Conservation (phyloP, 306 rosid species). For the Trifolium fragiferum region DNA sequence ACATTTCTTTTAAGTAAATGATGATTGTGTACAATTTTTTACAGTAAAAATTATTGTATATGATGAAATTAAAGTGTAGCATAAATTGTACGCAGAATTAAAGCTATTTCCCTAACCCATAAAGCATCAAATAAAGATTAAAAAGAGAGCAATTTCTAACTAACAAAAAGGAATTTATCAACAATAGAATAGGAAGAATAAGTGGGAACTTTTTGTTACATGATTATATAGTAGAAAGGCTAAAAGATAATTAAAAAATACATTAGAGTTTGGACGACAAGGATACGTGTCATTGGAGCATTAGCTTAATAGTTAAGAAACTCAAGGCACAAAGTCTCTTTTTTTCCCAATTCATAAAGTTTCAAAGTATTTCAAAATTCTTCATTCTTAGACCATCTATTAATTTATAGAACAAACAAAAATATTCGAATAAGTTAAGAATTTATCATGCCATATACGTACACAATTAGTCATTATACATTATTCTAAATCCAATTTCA, state of each 20-base stretch:
- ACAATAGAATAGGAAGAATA: slow-evolving; percentile 17
- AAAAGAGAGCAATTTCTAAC: slow-evolving; percentile 15
- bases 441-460: neutral
- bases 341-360: slow-evolving; percentile 21
- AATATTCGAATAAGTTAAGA: neutral
- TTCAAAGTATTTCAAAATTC: neutral
- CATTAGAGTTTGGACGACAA: slow-evolving; percentile 33
- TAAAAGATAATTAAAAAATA: neutral
- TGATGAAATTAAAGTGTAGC: neutral
- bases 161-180: neutral
- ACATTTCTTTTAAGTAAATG: neutral
- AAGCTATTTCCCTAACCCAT: slow-evolving; percentile 19
- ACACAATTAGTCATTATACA: neutral
- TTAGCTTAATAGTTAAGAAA: slow-evolving; percentile 47
- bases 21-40: neutral
- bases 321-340: slow-evolving; percentile 23
- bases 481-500: slow-evolving; percentile 15
- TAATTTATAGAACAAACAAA: neutral
- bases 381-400: slow-evolving; percentile 9
- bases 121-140: slow-evolving; percentile 24
- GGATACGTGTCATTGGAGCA: slow-evolving; percentile 30
- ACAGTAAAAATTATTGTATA: neutral
- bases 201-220: slow-evolving; percentile 28
- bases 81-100: slow-evolving; percentile 25
- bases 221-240: slow-evolving; percentile 41